These are phyloP conservation scores for Ceratobasidium sp. DNA, from an alignment of 1,284 basidiomycete species.

Conservation along the genomic window DNA sequence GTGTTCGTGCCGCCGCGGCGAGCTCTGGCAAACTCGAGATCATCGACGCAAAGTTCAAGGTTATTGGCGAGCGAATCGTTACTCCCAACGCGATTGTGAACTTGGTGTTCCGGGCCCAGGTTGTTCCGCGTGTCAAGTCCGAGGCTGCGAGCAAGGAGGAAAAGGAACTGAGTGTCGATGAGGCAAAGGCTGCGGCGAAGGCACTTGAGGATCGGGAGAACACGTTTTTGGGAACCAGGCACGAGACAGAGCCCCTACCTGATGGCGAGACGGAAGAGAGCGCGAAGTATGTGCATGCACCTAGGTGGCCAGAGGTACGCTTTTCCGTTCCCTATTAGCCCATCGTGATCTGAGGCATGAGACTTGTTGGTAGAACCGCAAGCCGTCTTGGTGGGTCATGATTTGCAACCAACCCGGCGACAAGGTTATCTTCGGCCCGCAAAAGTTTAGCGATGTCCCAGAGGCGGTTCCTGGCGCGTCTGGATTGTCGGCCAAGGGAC, in stretches of 20 bases:
- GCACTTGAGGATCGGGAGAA: conserved; percentile 74
- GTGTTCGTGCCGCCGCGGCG: conserved; percentile 79
- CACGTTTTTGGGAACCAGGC: conserved; percentile 74
- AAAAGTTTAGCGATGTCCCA: conserved; percentile 87
- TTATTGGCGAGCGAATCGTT: conserved; percentile 91
- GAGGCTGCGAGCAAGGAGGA: conserved; percentile 55
- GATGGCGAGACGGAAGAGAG: conserved; percentile 59
- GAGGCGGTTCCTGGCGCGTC: conserved; percentile 53
- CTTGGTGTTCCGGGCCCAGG: conserved; percentile 70
- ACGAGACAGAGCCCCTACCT: conserved; percentile 73
- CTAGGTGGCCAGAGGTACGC: conserved; percentile 89
- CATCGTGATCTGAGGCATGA: neutral
- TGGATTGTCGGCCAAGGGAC: conserved; percentile 52
- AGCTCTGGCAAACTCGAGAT: conserved; percentile 88
- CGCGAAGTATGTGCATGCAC: conserved; percentile 86
- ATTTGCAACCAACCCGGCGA: conserved; percentile 93
- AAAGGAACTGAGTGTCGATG: conserved; percentile 64
- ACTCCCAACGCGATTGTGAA: conserved; percentile 92
- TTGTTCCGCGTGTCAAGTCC: conserved; percentile 20
- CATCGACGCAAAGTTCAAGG: conserved; percentile 90
- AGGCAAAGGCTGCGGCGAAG: conserved; percentile 66
- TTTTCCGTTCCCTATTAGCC: neutral
- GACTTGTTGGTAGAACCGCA: conserved; percentile 71
- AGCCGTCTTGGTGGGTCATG: conserved; percentile 92
- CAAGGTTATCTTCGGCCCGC: conserved; percentile 91